These are phyloP conservation scores for Bryoerythrophyllum caledonicum DNA, from an alignment of 225 moss, liverwort and hornwort species.

Conservation along the genomic window DNA sequence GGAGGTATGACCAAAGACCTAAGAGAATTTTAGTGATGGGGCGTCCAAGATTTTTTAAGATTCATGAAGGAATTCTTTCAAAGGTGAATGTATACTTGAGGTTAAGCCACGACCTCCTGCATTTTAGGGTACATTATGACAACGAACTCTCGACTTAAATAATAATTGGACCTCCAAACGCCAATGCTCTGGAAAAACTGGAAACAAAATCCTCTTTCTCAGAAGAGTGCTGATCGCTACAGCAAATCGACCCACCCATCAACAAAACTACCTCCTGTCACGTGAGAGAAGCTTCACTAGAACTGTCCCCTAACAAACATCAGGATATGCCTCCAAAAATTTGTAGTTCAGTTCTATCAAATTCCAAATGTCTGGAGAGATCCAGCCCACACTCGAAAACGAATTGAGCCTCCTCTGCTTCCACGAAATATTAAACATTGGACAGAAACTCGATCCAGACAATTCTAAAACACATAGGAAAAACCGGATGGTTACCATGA, in stretches of 20 bases:
- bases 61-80: too few species aligned
- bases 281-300: background rate
- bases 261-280: background rate
- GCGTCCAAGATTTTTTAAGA: too few species aligned
- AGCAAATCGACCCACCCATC: background rate
- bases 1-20: too few species aligned
- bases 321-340: background rate
- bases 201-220: background rate
- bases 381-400: too few species aligned
- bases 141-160: background rate
- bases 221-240: background rate
- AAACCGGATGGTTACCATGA: too few species aligned
- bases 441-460: background rate
- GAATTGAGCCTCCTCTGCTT: too few species aligned
- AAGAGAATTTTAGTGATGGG: too few species aligned
- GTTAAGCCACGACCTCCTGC: background rate
- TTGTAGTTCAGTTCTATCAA: background rate
- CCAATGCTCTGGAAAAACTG: background rate
- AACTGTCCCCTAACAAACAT: background rate
- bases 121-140: background rate
- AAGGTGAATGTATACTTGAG: too few species aligned
- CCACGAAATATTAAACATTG: background rate
- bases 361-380: background rate
- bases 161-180: background rate
- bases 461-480: too few species aligned